These are phyloP conservation scores for Jaltomata sinuosa DNA, from an alignment of 257 asterid genomes.

Conservation along the genomic window DNA sequence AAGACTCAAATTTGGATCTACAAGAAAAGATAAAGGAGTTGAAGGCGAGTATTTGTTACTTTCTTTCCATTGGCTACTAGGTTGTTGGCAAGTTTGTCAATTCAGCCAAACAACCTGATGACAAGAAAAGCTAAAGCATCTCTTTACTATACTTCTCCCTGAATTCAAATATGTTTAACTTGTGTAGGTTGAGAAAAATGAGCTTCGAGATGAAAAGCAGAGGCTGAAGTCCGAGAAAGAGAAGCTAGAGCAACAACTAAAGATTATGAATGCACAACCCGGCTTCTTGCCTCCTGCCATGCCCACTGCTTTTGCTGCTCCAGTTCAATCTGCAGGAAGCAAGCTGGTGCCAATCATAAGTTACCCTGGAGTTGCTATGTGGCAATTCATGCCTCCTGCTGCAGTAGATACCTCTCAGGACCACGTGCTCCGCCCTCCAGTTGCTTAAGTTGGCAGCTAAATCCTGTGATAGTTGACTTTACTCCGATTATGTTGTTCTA, in stretches of 20 bases:
- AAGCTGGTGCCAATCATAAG: slow-evolving; percentile 79
- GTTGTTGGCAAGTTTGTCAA: neutral
- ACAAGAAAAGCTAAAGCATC: neutral
- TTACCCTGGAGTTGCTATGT: slow-evolving; percentile 92
- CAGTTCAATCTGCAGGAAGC: slow-evolving; percentile 52
- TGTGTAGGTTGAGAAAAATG: slow-evolving; percentile 71
- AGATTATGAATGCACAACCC: slow-evolving; percentile 49
- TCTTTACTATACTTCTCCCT: neutral
- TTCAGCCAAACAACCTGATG: neutral
- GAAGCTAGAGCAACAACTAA: slow-evolving; percentile 81
- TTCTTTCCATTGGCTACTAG: neutral
- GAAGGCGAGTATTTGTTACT: slow-evolving; percentile 36
- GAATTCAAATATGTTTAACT: neutral
- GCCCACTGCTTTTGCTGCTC: slow-evolving; percentile 46
- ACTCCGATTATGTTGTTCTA: slow-evolving; percentile 9
- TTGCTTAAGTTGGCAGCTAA: slow-evolving; percentile 45
- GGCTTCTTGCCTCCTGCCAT: slow-evolving; percentile 49
- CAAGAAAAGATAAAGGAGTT: slow-evolving; percentile 87
- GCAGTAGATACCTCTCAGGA: slow-evolving; percentile 94
- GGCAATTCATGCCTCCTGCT: slow-evolving; percentile 99
- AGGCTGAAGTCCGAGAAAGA: slow-evolving; percentile 84
- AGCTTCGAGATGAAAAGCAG: slow-evolving; percentile 92
- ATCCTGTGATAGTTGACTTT: slow-evolving; percentile 5
- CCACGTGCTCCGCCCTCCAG: slow-evolving; percentile 92
- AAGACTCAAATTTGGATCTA: slow-evolving; percentile 59